Base-by-base conservation (phyloP, 257 asterid genomes). In the Solanum lycopersicoides region DNA sequence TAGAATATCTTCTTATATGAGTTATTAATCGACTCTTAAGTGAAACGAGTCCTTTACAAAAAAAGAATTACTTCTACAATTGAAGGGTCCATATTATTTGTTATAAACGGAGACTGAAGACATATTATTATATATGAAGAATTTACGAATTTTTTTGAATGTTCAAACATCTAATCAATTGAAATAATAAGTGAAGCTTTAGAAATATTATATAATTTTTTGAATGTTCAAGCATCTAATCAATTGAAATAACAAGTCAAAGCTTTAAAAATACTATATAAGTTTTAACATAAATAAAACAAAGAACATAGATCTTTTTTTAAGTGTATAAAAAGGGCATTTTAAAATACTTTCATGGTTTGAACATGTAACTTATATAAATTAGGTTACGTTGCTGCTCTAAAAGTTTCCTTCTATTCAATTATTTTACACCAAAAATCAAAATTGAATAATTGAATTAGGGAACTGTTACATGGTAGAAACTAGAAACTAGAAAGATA, bases 301-400 rank as follows among this genome's bases (percentile, higher is more conserved):
- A 53, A 53, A 53, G 2, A 56, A 56, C 5, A 56, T 4, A 9
- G 7, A 9, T 8, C 79, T 34, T 34, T 72, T 34, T 72, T 72
- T 4, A 32, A 71, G 14, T 71, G 44, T 34, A 30, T 69, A 71
- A 71, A 16, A 34, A 25, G 37, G 25, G 20, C 44, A 71, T 1
- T 21, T 53, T 16, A 2, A 16, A 53, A 53, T 53, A 53, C 23
- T 2, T 53, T 53, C 0, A 16, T 18, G n/a, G 3, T 18, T 53
- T 9, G 4, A 53, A 53, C 2, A 18, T 53, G 63, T 53, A 0
- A 39, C 0, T 39, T 39, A 7, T 39, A 39, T 39, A 6, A 7
- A 39, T 39, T 39, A 1, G 0, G 0, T 39, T 39, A 39, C n/a
- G n/a, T 7, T 2, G 0, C 7, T 39, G 42, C 42, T 0, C 42